A percentile compares a stretch with the other conserved stretches of the same genome.
phyloP scores from a whole-genome alignment of 768 basidiomycete species.

The Psilocybe tampanensis region DNA sequence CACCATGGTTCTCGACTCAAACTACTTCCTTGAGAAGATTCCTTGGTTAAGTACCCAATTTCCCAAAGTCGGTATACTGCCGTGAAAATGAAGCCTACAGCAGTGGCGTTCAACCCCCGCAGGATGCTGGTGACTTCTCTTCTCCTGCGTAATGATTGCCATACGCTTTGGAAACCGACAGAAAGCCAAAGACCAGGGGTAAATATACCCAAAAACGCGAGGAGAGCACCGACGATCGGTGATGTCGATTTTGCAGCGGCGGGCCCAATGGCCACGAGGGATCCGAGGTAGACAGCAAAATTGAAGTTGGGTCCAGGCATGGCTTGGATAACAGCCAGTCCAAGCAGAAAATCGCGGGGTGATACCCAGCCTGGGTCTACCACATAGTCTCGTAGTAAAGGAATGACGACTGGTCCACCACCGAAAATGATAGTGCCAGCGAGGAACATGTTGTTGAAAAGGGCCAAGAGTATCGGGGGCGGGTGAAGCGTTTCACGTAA shows the following conservation, averaged over 20 bases:
- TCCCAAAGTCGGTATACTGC: slow-evolving; percentile 43
- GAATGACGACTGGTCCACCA: slow-evolving; percentile 61
- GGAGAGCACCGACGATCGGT: slow-evolving; percentile 41
- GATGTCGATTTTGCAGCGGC: slow-evolving; percentile 27
- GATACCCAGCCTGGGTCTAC: slow-evolving; percentile 55
- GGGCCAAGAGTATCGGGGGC: slow-evolving; percentile 30
- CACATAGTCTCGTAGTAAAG: slow-evolving; percentile 51
- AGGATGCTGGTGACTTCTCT: slow-evolving; percentile 32
- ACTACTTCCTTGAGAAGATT: slow-evolving; percentile 28
- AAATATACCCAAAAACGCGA: slow-evolving; percentile 55
- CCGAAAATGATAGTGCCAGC: slow-evolving; percentile 53
- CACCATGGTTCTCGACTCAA: slow-evolving; percentile 48
- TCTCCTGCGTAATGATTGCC: slow-evolving; percentile 32
- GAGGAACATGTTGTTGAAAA: slow-evolving; percentile 50
- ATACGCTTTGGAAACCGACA: slow-evolving; percentile 37
- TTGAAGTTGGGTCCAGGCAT: slow-evolving; percentile 61
- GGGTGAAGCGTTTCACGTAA: slow-evolving; percentile 26
- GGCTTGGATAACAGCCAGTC: slow-evolving; percentile 51
- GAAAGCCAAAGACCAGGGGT: slow-evolving; percentile 45
- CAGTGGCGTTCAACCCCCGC: slow-evolving; percentile 43
- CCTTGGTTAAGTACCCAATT: slow-evolving; percentile 36
- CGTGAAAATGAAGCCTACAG: slow-evolving; percentile 44
- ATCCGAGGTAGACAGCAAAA: slow-evolving; percentile 54
- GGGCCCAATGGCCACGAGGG: slow-evolving; percentile 37
- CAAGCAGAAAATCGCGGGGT: slow-evolving; percentile 55